Evolutionary conservation across 768 basidiomycete species (phyloP).

Genomic region (Boletus vinaceobasis): DNA sequence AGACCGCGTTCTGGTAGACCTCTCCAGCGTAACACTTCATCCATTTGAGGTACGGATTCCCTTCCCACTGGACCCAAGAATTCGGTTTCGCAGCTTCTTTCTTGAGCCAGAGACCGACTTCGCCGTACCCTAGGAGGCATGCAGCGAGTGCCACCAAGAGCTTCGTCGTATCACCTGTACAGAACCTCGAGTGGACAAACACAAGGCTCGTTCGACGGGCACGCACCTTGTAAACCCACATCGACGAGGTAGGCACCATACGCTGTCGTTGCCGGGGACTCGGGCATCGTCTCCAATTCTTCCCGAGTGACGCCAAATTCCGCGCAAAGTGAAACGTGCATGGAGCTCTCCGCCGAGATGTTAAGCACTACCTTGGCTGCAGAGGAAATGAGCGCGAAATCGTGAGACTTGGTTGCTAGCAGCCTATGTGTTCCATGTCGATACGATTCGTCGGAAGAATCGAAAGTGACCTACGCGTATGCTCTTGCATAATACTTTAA

Average conservation of each 20-base stretch:
- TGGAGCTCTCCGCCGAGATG: slow-evolving; percentile 65
- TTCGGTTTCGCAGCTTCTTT: slow-evolving; percentile 43
- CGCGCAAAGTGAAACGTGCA: slow-evolving; percentile 69
- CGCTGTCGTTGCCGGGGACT: slow-evolving; percentile 71
- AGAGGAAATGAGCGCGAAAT: slow-evolving; percentile 57
- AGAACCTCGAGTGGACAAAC: background rate
- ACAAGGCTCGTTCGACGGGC: background rate
- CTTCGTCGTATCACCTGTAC: slow-evolving; percentile 61
- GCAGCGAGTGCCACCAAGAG: slow-evolving; percentile 80
- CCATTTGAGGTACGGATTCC: slow-evolving; percentile 75
- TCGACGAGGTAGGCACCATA: slow-evolving; percentile 88
- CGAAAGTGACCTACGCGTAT: slow-evolving; percentile 51
- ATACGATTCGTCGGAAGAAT: background rate
- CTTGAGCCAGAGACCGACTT: slow-evolving; percentile 83
- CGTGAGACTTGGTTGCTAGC: slow-evolving; percentile 72
- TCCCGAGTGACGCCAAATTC: slow-evolving; percentile 62
- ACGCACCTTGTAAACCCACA: slow-evolving; percentile 51
- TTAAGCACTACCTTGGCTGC: slow-evolving; percentile 63
- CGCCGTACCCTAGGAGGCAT: slow-evolving; percentile 89
- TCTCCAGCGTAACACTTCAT: slow-evolving; percentile 77
- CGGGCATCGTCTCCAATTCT: slow-evolving; percentile 59
- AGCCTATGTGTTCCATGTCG: slow-evolving; percentile 40
- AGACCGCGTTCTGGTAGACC: slow-evolving; percentile 70
- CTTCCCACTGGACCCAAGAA: slow-evolving; percentile 56
- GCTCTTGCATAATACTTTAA: slow-evolving; percentile 82